These are phyloP conservation scores for Entomophthora muscae DNA, from an alignment of 371 early-diverging fungal species.

Conservation along the genomic window DNA sequence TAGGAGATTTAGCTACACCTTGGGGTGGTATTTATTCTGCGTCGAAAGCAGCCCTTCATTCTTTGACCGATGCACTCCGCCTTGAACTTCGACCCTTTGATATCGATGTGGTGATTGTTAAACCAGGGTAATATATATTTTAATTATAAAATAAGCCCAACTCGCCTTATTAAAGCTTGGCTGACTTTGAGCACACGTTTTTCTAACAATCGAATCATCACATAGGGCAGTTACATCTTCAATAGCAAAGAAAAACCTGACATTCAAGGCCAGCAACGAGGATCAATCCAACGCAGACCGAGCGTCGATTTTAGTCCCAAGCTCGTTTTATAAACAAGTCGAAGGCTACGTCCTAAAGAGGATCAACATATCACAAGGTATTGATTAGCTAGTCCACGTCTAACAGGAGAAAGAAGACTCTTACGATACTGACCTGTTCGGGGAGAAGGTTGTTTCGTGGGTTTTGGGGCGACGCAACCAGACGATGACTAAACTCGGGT, in stretches of 20 bases:
- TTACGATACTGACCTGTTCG: neutral
- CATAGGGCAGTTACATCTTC: neutral
- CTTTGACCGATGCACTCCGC: constrained; percentile 31
- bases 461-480: neutral
- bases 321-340: neutral
- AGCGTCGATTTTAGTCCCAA: neutral
- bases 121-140: constrained; percentile 33
- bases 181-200: too few relatives aligned
- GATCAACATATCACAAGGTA: neutral
- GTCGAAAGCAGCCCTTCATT: constrained; percentile 41
- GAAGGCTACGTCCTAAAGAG: neutral
- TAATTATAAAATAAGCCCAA: too few relatives aligned
- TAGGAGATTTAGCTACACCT: constrained; percentile 30
- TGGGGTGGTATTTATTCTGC: constrained; percentile 36
- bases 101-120: constrained; percentile 30
- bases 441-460: neutral
- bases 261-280: neutral
- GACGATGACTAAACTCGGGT: neutral
- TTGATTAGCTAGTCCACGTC: neutral
- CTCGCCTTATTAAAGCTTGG: too few relatives aligned
- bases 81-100: constrained; percentile 38
- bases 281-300: neutral
- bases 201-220: too few relatives aligned
- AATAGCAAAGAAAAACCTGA: neutral
- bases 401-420: neutral